These are phyloP conservation scores for Microsporum canis DNA, from an alignment of 2,329 filamentous ascomycete genomes.

Conservation along the genomic window DNA sequence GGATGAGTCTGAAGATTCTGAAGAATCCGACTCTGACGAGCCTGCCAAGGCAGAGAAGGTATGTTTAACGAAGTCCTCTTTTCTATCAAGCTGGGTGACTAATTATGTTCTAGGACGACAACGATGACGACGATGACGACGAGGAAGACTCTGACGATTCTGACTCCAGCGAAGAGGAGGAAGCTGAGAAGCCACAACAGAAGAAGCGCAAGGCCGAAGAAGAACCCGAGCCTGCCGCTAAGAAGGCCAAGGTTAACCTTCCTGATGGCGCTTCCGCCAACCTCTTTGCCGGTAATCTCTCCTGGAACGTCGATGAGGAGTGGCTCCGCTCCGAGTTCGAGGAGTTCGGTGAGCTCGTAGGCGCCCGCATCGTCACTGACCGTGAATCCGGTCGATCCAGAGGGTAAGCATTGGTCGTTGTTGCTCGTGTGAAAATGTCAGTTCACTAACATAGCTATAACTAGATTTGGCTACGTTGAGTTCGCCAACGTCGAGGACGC, in stretches of 20 bases:
- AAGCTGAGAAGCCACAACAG: constrained; percentile 16
- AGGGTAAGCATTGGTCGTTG: constrained; percentile 42
- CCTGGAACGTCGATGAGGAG: constrained; percentile 82
- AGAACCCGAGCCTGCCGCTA: constrained; percentile 30
- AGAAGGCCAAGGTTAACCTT: constrained; percentile 53
- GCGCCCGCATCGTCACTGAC: constrained; percentile 73
- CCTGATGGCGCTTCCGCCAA: constrained; percentile 42
- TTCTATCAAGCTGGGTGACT: neutral
- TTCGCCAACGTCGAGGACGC: constrained; percentile 59
- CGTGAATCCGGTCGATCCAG: constrained; percentile 70
- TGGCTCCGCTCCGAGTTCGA: constrained; percentile 72
- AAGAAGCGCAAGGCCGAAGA: constrained; percentile 42
- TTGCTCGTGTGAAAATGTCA: neutral
- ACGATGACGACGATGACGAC: constrained; percentile 8
- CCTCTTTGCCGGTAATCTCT: constrained; percentile 81
- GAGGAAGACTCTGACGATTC: constrained; percentile 25
- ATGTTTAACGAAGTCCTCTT: neutral
- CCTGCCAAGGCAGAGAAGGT: neutral
- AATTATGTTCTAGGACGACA: neutral
- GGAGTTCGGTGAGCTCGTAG: constrained; percentile 59
- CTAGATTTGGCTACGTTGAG: constrained; percentile 79
- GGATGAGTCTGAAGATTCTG: constrained; percentile 9
- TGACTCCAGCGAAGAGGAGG: constrained; percentile 24
- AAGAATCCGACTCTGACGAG: neutral
- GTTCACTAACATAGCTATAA: neutral